Evolutionary conservation across 2,329 filamentous ascomycete genomes (phyloP), one percentile per base, ranked within the genome.

Genomic region (Alternaria conjuncta): DNA sequence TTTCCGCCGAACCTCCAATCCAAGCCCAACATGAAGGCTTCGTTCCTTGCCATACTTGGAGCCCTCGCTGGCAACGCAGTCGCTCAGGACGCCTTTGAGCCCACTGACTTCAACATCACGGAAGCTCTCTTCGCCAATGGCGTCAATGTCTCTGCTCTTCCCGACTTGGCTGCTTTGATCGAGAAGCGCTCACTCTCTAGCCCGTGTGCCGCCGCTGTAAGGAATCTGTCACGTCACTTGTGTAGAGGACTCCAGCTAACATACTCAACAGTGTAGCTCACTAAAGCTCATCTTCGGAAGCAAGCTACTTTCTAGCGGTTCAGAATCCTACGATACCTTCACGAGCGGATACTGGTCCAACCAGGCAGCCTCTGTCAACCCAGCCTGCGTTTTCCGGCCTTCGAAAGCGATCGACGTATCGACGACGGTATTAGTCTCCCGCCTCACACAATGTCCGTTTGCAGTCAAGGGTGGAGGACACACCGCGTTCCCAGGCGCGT

Each of bases 391-490:
- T 15, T 73, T 75, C 59, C 63, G 69, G 46, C 70, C 69, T 15
- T 30, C 30, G 9, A 62, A 49, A 11, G 41, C 63, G 13, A 20
- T 60, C 13, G 67, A 71, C 26, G 60, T 70, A 10, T 65, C 65
- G n/a, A 62, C 62, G 5, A 43, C 55, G 6, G 47, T 71, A 6
- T 36, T 70, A 6, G n/a, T 59, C 6, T 51, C 46, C 30, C 55
- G 55, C 6, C 49, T 53, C 15, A 61, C 66, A 11, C 55, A 68
- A 51, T 73, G 70, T 46, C 63, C 60, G 79, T 82, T 82, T 57
- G 80, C 80, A 9, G 73, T 83, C 11, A 81, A 80, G 55, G 78
- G 79, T 49, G 81, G 82, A 36, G 82, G 82, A 6, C 82, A 83
- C 61, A 76, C 75, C 11, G 66, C 73, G 7, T 76, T 75, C 68